Evolutionary conservation across 768 basidiomycete species (phyloP).

Genomic region (Daedaleopsis nitida): DNA sequence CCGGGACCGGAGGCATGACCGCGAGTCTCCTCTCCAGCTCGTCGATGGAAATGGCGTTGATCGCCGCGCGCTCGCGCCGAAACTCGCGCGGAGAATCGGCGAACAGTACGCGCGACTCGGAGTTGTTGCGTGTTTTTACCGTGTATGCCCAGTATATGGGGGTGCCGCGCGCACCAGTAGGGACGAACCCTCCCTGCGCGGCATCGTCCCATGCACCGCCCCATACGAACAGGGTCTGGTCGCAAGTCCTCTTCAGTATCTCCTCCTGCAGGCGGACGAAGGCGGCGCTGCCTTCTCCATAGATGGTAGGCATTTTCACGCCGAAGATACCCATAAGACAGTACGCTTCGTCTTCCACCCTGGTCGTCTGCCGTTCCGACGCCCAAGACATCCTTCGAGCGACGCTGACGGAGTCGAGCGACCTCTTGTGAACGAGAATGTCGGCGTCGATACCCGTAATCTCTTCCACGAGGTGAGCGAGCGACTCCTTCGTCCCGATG

Average conservation of each 20-base stretch:
- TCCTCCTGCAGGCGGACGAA: constrained; percentile 3
- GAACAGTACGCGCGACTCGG: no score
- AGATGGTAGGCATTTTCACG: background rate
- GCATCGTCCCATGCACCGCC: background rate
- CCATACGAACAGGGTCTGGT: constrained; percentile 1
- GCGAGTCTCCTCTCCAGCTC: background rate
- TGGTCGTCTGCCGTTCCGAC: background rate
- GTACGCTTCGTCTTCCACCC: constrained; percentile 2
- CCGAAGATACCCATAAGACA: constrained; percentile 2
- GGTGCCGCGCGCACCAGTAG: no score
- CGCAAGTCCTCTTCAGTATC: background rate
- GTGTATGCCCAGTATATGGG: no score
- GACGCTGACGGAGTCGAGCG: background rate
- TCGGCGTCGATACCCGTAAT: background rate
- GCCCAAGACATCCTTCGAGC: constrained; percentile 2
- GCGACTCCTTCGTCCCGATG: background rate
- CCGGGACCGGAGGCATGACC: background rate
- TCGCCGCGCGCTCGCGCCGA: background rate
- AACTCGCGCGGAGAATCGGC: no score
- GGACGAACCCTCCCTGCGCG: no score
- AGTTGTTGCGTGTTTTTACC: no score
- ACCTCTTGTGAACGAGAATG: background rate
- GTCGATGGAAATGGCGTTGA: background rate
- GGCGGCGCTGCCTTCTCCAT: constrained; percentile 1
- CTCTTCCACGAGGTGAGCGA: background rate